Base-by-base conservation (phyloP, 2,329 filamentous ascomycete species). In the Fusarium mangiferae region DNA sequence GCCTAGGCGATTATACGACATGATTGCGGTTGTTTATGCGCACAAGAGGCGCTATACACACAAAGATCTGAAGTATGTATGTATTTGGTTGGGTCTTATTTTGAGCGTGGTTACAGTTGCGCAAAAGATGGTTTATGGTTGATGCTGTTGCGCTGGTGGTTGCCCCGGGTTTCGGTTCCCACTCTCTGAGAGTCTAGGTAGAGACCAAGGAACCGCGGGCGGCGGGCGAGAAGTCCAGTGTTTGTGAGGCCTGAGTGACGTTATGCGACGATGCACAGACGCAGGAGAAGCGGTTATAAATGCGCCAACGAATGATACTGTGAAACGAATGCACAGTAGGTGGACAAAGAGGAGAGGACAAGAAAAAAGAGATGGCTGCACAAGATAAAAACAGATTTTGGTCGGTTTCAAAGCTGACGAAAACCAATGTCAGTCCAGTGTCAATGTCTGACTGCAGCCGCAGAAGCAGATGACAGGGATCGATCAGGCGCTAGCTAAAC, bases 1-100 rank as follows among this genome's bases (percentile, higher is more conserved):
- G 90, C 92, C 90, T 87, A 94, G 83, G 78, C 91, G 90, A 86
- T 93, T 93, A 85, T 94, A 94, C 81, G 90, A 89, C 91, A 93
- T 93, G 84, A 81, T 84, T 61, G 77, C 70, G 71, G 41, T 60
- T 59, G 73, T 73, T 68, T 67, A 70, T 72, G 77, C 77, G 77
- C 77, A 76, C 72, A 66, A 44, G 41, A 65, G 66, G 77, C 68
- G 77, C 75, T 64, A 44, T 69, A 58, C 57, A 66, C 52, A 65
- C 54, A 45, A 33, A 46, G 38, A 22, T 33, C 30, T n/a, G 30
- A 51, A 41, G 38, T 72, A 46, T 66, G 44, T 46, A 15, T 20
- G 36, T 17, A 9, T 35, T 30, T 67, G 65, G 70, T 69, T 64
- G 72, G 73, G 46, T 46, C 33, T 33, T 58, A 38, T 51, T 54